Base-by-base conservation (phyloP, 495 filamentous ascomycete species). In the Glutinoglossum americanum region DNA sequence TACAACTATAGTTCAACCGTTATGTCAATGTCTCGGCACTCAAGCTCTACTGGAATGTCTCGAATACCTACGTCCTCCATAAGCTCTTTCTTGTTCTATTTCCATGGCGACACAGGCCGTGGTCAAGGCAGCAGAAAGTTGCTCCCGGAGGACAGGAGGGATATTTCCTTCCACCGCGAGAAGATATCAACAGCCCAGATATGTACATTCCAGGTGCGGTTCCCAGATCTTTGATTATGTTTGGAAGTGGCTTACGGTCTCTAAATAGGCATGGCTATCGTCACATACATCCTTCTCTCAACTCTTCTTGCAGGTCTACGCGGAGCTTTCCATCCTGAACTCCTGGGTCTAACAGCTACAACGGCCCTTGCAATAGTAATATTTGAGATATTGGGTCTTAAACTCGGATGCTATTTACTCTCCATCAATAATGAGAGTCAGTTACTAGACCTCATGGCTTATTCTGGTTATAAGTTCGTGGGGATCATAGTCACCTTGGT, bases 11-110 rank as follows among this genome's bases (percentile, higher is more conserved):
- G 89, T 77, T 96, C 66, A 90, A 88, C 69, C 85, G 89, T 71
- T 93, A 92, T 69, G 80, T 98, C 67, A 92, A 86, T 67, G 83
- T 94, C 64, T 81, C 85, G 23, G 84, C 82, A 27, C 79, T 95
- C n/a, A 96, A 90, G 69, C 88, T 94, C 69, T 96, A 96, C 72
- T 98, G 95, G 73, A 89, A 87, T 68, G 92, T 98, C 62, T 89
- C 88, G 64, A 96, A 95, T 74, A 82, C 76, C 64, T 92, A 92
- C 68, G 84, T 92, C 64, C 71, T 89, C 65, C 83, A 78, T 68
- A 92, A 90, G 67, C 74, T 92, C 55, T 79, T 80, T 62, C 78
- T 99, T 39, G 87, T 99, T 48, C 81, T 99, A 59, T 96, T 96
- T 69, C 92, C 92, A 27, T 99, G 90, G 89, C 75, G 89, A 58